These are phyloP conservation scores for Hygrocybe punicea DNA, from an alignment of 768 basidiomycete genomes.

Conservation along the genomic window DNA sequence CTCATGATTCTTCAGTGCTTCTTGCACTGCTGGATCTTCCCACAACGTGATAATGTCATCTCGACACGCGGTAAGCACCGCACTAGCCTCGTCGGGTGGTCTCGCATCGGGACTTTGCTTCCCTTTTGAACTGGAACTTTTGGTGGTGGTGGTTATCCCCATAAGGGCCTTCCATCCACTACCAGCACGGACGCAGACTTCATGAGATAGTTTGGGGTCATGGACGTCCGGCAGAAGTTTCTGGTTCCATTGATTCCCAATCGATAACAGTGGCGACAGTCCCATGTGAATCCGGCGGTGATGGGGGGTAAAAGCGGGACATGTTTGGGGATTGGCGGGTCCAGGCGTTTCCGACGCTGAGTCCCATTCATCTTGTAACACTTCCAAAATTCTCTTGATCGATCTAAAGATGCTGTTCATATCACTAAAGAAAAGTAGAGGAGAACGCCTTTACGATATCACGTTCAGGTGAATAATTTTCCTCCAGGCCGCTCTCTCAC, in stretches of 20 bases:
- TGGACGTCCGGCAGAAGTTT: constrained; percentile 47
- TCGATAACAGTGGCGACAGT: constrained; percentile 49
- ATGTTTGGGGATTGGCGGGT: constrained; percentile 3
- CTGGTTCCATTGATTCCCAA: constrained; percentile 51
- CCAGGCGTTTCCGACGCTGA: constrained; percentile 8
- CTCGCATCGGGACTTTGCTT: not conserved
- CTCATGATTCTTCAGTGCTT: constrained; percentile 47
- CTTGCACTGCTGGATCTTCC: constrained; percentile 53
- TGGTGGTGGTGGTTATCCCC: constrained; percentile 10
- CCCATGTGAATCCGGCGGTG: constrained; percentile 36
- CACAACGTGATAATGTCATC: constrained; percentile 64
- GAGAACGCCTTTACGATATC: constrained; percentile 44
- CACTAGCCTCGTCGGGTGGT: not conserved
- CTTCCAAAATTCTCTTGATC: constrained; percentile 54
- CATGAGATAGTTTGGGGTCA: constrained; percentile 26
- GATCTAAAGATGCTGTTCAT: constrained; percentile 39
- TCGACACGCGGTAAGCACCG: constrained; percentile 47
- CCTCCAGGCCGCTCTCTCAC: constrained; percentile 57
- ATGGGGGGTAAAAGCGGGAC: constrained; percentile 20
- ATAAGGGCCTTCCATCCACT: constrained; percentile 57
- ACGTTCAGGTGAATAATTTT: constrained; percentile 67
- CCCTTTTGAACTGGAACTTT: not conserved
- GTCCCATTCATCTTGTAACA: constrained; percentile 46
- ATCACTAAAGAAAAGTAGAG: not conserved
- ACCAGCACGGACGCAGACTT: constrained; percentile 54